Base-by-base conservation (phyloP, 768 basidiomycete species). In the Auriculariales sp. region DNA sequence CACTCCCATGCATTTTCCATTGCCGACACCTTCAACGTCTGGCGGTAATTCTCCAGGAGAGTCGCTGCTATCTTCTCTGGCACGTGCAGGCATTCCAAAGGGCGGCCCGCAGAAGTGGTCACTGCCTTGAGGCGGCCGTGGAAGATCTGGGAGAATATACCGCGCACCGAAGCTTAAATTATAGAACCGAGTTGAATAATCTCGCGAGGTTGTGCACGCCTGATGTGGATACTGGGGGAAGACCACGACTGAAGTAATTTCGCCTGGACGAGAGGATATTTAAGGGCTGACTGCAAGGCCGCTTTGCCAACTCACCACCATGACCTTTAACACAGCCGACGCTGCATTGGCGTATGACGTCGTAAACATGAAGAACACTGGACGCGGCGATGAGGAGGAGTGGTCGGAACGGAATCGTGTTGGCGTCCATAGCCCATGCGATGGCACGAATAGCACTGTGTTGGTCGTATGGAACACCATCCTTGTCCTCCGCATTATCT, bases 131-230 rank as follows among this genome's bases (percentile, higher is more conserved):
- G 46, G 24, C 2, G 73, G 72, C 82, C 80, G 84, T 54, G 60
- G 69, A 5, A 77, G 77, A 56, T 87, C 2, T 65, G 61, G 12
- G 61, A 52, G 2, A 66, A 59, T 15, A 28, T 17, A 34, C 27
- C 33, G 27, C 3, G 27, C 4, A 28, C 27, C 32, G 32, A 27
- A 12, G n/a, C 65, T 65, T 3, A 87, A 68, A 57, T 86, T 77
- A 50, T 86, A 87, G 45, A 89, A 72, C 27, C 86, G 69, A 4
- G 78, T 71, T 0, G 83, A 75, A 56, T 75, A 75, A 60, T 89
- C 85, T 35, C 78, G 67, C 0, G 85, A 85, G 12, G 83, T 84
- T 2, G 81, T 83, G 55, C 78, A 79, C 53, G 84, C 70, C 3
- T 81, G 59, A 53, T 81, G 68, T 10, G 79, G 75, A 35, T 65